Evolutionary conservation across 225 moss, liverwort and hornwort species (phyloP).

Genomic region (Asterella californica): DNA sequence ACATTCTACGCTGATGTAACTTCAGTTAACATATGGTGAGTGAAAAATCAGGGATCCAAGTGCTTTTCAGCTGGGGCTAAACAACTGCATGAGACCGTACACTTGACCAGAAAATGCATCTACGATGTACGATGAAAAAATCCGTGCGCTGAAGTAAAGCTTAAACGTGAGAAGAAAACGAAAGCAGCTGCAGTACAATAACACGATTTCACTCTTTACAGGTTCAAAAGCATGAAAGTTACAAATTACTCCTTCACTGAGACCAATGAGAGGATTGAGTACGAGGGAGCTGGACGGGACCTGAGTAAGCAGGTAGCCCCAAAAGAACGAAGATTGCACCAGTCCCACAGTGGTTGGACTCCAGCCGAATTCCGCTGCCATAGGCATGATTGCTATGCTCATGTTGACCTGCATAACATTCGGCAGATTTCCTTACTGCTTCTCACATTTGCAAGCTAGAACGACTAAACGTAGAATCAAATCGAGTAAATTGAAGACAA

Average conservation of each 20-base stretch:
- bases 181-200: neutral
- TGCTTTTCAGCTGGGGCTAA: neutral
- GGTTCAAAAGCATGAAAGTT: no score
- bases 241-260: neutral
- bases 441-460: neutral
- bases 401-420: conserved; percentile 72
- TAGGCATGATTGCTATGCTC: conserved; percentile 97
- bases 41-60: neutral
- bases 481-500: neutral
- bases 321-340: conserved; percentile 98
- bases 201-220: neutral
- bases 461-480: no score
- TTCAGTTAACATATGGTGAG: neutral
- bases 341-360: conserved; percentile 80
- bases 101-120: no score
- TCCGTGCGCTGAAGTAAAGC: no score
- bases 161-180: neutral
- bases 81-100: neutral
- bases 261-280: neutral
- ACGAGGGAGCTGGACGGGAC: conserved; percentile 24
- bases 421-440: neutral
- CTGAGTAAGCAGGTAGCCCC: conserved; percentile 99
- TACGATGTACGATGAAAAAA: no score
- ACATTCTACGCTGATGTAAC: neutral
- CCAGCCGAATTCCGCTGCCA: conserved; percentile 89